A percentile compares a stretch with the other conserved stretches of the same genome.
These are phyloP conservation scores for Mimosa bimucronata DNA, from an alignment of 306 rosid genomes.

Conservation along the genomic window DNA sequence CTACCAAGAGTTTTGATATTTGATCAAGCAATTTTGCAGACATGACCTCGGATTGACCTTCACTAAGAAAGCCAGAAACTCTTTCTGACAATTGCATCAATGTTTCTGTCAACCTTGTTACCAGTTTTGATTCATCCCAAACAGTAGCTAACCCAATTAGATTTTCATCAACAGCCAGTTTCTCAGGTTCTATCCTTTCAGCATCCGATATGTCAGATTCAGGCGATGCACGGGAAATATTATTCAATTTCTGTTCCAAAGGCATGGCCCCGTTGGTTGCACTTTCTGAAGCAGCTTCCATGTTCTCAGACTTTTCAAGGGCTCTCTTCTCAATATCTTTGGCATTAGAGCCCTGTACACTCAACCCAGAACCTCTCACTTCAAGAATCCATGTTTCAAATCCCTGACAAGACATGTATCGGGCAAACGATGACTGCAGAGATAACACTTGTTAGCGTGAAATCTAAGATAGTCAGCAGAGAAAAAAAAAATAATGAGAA, in stretches of 20 bases:
- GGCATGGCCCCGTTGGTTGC: slow-evolving; percentile 53
- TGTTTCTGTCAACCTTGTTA: slow-evolving; percentile 70
- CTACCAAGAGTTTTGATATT: slow-evolving; percentile 79
- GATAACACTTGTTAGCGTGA: slow-evolving; percentile 39
- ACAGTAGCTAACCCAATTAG: slow-evolving; percentile 52
- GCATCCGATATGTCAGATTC: slow-evolving; percentile 47
- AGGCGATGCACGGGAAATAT: slow-evolving; percentile 40
- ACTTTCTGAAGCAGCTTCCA: slow-evolving; percentile 68
- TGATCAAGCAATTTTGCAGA: slow-evolving; percentile 77
- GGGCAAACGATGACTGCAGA: slow-evolving; percentile 93
- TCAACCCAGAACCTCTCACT: slow-evolving; percentile 97
- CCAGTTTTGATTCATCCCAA: slow-evolving; percentile 82
- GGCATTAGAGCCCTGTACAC: slow-evolving; percentile 54
- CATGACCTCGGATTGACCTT: slow-evolving; percentile 78
- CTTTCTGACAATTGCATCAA: slow-evolving; percentile 74
- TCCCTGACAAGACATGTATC: slow-evolving; percentile 92
- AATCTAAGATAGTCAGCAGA: slow-evolving; percentile 28
- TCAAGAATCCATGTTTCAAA: slow-evolving; percentile 97
- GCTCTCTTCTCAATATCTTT: slow-evolving; percentile 68
- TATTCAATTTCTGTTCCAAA: slow-evolving; percentile 48
- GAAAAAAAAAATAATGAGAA: background rate
- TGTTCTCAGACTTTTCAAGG: slow-evolving; percentile 62
- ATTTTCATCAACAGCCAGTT: slow-evolving; percentile 45
- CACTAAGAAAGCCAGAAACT: slow-evolving; percentile 89
- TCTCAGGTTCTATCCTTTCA: slow-evolving; percentile 47